Percentiles rank a stretch among this genome's conserved stretches.
Evolutionary conservation across 371 early-diverging fungal species (phyloP).

Genomic region (Mucor indicus): DNA sequence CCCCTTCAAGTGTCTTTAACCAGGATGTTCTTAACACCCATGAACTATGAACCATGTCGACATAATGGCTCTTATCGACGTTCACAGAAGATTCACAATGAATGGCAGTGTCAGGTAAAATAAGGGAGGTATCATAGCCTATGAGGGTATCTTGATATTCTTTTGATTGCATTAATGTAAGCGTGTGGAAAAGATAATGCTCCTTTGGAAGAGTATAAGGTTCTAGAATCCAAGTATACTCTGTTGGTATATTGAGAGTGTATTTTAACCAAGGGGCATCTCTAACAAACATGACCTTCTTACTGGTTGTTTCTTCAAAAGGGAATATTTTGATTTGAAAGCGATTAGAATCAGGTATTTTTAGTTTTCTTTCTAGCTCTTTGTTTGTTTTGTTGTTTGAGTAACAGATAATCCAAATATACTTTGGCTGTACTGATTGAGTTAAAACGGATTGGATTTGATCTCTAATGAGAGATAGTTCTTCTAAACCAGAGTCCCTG

Average conservation of each 20-base stretch:
- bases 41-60: constrained; percentile 21
- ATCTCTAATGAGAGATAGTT: constrained; percentile 14
- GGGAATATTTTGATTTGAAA: constrained; percentile 11
- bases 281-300: constrained; percentile 6
- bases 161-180: constrained; percentile 37
- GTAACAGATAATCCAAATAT: constrained; percentile 31
- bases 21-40: constrained; percentile 19
- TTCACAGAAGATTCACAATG: too few relatives aligned
- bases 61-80: constrained; percentile 6
- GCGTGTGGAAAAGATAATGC: constrained; percentile 25
- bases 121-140: constrained; percentile 36
- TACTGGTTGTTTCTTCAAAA: constrained; percentile 9
- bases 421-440: constrained; percentile 35
- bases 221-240: constrained; percentile 38
- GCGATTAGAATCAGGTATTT: not conserved
- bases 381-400: constrained; percentile 7
- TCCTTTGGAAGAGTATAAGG: constrained; percentile 29
- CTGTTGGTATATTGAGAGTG: constrained; percentile 6
- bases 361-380: constrained; percentile 2
- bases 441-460: constrained; percentile 34
- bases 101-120: too few relatives aligned
- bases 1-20: constrained; percentile 1
- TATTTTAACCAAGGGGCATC: constrained; percentile 24
- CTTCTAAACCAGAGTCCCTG: too few relatives aligned
- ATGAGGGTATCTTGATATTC: constrained; percentile 37